Percentiles rank a stretch among this genome's conserved stretches.
These are phyloP conservation scores for Amphichorda felina DNA, from an alignment of 2,329 filamentous ascomycete species.

Conservation along the genomic window DNA sequence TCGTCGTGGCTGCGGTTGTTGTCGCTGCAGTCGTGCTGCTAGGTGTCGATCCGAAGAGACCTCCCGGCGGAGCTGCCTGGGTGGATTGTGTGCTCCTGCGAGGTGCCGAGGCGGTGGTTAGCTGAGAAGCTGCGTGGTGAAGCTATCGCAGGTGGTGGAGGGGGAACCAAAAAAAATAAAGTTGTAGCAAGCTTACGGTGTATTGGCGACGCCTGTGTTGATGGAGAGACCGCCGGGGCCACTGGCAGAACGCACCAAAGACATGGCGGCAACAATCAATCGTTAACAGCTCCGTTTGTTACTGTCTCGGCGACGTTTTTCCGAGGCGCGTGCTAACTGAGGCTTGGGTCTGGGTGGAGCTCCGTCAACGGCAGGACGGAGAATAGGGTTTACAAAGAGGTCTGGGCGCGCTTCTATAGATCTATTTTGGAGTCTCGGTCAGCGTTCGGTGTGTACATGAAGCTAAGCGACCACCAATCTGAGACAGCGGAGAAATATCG, in stretches of 20 bases:
- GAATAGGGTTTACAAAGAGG: slow-evolving; percentile 1
- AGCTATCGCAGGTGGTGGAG: background rate
- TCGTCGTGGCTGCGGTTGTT: slow-evolving; percentile 4
- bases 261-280: slow-evolving; percentile 22
- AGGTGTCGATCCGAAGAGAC: slow-evolving; percentile 22
- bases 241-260: slow-evolving; percentile 44
- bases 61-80: slow-evolving; percentile 20
- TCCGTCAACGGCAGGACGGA: slow-evolving; percentile 1
- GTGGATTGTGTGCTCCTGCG: slow-evolving; percentile 11
- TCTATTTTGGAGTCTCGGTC: slow-evolving; percentile 3
- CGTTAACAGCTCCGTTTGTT: background rate
- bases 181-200: slow-evolving; percentile 12
- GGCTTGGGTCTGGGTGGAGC: background rate
- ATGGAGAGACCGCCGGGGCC: slow-evolving; percentile 50
- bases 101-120: background rate
- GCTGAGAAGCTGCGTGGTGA: background rate
- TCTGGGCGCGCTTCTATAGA: background rate
- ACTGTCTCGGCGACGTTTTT: slow-evolving; percentile 1
- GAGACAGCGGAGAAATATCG: too few relatives aligned
- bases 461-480: too few relatives aligned
- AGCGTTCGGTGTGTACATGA: background rate
- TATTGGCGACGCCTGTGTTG: slow-evolving; percentile 50
- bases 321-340: background rate
- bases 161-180: slow-evolving; percentile 1
- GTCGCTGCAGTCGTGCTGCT: slow-evolving; percentile 12